phyloP scores from a whole-genome alignment of 148 eudicot genomes.

The Rhododendron kiyosumense region DNA sequence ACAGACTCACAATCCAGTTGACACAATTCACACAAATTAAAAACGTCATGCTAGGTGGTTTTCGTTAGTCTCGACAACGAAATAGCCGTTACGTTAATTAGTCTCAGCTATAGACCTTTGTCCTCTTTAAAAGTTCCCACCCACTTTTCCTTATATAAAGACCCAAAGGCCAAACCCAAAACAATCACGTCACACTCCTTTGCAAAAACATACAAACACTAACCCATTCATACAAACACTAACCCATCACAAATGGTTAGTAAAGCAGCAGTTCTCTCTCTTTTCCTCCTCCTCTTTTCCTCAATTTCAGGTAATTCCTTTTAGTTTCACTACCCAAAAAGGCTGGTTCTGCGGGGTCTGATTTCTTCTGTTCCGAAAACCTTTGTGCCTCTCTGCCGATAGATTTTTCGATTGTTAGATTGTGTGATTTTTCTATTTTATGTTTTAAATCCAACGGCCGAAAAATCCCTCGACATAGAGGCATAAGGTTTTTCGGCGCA shows the following conservation, averaged over 20 bases:
- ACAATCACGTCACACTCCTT: not conserved
- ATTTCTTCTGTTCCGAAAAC: too few species aligned
- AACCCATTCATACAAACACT: too few species aligned
- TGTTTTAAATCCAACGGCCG: too few species aligned
- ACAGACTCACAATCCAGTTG: not conserved
- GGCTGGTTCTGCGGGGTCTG: not conserved
- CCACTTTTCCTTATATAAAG: not conserved
- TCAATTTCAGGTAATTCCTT: constrained; percentile 29
- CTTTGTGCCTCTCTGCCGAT: too few species aligned
- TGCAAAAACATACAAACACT: not conserved
- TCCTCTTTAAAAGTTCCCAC: not conserved
- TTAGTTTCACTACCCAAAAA: not conserved
- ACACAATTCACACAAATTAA: too few species aligned
- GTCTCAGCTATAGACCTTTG: not conserved
- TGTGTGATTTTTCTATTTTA: too few species aligned
- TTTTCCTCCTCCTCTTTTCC: constrained; percentile 21
- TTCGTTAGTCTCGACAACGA: not conserved
- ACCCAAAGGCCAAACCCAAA: not conserved
- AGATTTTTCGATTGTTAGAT: too few species aligned
- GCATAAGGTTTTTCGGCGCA: too few species aligned
- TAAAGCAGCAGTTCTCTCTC: constrained; percentile 10
- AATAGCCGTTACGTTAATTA: not conserved
- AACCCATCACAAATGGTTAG: constrained; percentile 11
- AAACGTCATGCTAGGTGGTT: too few species aligned
- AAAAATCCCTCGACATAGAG: too few species aligned